Evolutionary conservation across 495 filamentous ascomycete species (phyloP).

Genomic region (Daldinia bambusicola): DNA sequence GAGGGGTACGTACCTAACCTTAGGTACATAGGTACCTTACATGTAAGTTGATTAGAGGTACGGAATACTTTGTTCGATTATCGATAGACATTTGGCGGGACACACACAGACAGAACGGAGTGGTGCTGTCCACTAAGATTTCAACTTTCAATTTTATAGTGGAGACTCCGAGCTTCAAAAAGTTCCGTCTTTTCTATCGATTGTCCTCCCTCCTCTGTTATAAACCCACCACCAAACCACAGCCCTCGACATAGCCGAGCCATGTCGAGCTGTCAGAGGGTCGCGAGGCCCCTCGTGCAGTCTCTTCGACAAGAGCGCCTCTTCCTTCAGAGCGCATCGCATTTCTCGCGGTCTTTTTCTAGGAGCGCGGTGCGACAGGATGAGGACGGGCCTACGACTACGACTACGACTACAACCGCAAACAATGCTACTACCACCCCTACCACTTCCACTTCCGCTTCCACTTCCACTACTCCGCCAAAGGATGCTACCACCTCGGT

Average conservation of each 20-base stretch:
- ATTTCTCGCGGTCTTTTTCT: slow-evolving; percentile 59
- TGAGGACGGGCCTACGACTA: slow-evolving; percentile 48
- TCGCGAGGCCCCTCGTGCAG: slow-evolving; percentile 72
- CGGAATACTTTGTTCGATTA: slow-evolving; percentile 30
- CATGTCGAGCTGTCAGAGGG: slow-evolving; percentile 77
- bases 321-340: slow-evolving; percentile 45
- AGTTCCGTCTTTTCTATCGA: slow-evolving; percentile 25
- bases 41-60: too few species aligned
- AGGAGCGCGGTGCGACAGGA: slow-evolving; percentile 53
- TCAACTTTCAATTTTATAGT: slow-evolving; percentile 20
- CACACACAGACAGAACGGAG: background rate
- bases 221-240: slow-evolving; percentile 9
- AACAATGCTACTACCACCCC: slow-evolving; percentile 41
- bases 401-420: slow-evolving; percentile 32
- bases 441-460: slow-evolving; percentile 44
- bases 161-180: slow-evolving; percentile 35
- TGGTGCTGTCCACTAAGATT: slow-evolving; percentile 12
- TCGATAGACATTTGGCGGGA: slow-evolving; percentile 16
- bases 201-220: slow-evolving; percentile 1
- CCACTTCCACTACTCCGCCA: slow-evolving; percentile 45
- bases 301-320: slow-evolving; percentile 63
- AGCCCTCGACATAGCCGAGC: slow-evolving; percentile 36
- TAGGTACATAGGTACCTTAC: too few species aligned
- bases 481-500: slow-evolving; percentile 17
- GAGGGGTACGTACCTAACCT: slow-evolving; percentile 24